Percentiles rank a stretch among this genome's conserved stretches.
Evolutionary conservation across 768 basidiomycete species (phyloP).

Genomic region (Amanita subjunquillea): DNA sequence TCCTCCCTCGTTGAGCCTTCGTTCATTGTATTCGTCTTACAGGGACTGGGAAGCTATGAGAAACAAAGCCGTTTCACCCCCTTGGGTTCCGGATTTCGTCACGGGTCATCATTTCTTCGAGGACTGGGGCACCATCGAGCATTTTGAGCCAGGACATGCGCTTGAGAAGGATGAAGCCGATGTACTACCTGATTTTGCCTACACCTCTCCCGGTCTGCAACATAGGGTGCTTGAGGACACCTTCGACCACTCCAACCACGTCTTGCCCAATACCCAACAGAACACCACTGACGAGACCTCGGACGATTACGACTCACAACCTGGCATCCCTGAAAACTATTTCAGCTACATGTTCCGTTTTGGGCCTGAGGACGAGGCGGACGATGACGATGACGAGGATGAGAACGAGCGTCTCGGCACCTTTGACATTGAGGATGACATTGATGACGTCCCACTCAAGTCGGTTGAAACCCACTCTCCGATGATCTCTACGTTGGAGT

Average conservation of each 20-base stretch:
- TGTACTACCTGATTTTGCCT: slow-evolving; percentile 13
- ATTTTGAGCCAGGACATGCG: slow-evolving; percentile 8
- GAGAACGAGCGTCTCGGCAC: not conserved
- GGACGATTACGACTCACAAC: not conserved
- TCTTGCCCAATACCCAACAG: not conserved
- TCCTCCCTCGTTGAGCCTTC: not conserved
- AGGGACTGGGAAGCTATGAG: slow-evolving; percentile 19
- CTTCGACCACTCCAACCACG: not conserved
- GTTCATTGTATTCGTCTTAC: not conserved
- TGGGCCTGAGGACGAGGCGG: not conserved
- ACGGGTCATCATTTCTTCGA: slow-evolving; percentile 11
- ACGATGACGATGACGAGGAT: not conserved
- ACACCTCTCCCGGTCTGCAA: slow-evolving; percentile 6
- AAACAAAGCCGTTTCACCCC: slow-evolving; percentile 12
- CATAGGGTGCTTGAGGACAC: not conserved
- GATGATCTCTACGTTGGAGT: not conserved
- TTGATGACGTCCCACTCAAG: not conserved
- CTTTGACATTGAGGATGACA: not conserved
- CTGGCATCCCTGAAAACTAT: not conserved
- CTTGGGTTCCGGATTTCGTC: slow-evolving; percentile 16
- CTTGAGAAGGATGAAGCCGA: slow-evolving; percentile 9
- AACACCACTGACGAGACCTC: not conserved
- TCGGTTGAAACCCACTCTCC: not conserved
- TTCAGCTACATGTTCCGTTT: not conserved
- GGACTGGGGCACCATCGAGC: slow-evolving; percentile 1